Conservation (phyloP, 2,329 filamentous ascomycete genomes). For the Hymenoscyphus albidus region DNA sequence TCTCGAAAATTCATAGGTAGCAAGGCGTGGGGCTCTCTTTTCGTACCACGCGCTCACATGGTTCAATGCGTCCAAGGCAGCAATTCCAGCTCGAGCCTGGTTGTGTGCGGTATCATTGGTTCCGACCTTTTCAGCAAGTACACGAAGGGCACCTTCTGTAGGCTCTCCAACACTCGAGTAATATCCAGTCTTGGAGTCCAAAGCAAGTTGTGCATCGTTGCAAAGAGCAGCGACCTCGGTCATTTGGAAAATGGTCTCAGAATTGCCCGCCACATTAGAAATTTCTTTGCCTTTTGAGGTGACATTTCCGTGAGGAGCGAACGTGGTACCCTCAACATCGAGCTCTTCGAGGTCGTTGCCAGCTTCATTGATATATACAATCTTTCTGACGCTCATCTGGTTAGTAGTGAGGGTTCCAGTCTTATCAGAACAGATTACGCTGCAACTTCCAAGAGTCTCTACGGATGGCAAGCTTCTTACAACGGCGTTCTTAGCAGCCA, state of each 20-base stretch:
- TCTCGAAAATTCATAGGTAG: conserved; percentile 94
- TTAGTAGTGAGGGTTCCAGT: conserved; percentile 97
- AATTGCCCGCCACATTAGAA: conserved; percentile 64
- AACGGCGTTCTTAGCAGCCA: conserved; percentile 97
- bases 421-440: conserved; percentile 99
- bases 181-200: conserved; percentile 69
- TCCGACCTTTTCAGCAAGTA: conserved; percentile 90
- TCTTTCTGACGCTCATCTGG: conserved; percentile 96
- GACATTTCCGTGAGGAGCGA: conserved; percentile 76
- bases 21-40: conserved; percentile 66
- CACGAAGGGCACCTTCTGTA: conserved; percentile 88
- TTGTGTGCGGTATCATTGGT: conserved; percentile 55
- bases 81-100: conserved; percentile 43
- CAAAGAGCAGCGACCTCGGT: conserved; percentile 70
- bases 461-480: conserved; percentile 95
- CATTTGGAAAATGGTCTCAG: conserved; percentile 76
- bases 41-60: conserved; percentile 84
- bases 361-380: conserved; percentile 74
- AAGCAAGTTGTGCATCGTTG: conserved; percentile 81
- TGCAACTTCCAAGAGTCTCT: conserved; percentile 97
- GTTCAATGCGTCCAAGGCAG: conserved; percentile 64
- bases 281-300: conserved; percentile 64
- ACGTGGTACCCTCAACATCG: conserved; percentile 88
- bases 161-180: conserved; percentile 89
- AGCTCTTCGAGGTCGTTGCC: conserved; percentile 78